These are phyloP conservation scores for Pyrenula aspistea DNA, from an alignment of 495 filamentous ascomycete genomes.

Conservation along the genomic window DNA sequence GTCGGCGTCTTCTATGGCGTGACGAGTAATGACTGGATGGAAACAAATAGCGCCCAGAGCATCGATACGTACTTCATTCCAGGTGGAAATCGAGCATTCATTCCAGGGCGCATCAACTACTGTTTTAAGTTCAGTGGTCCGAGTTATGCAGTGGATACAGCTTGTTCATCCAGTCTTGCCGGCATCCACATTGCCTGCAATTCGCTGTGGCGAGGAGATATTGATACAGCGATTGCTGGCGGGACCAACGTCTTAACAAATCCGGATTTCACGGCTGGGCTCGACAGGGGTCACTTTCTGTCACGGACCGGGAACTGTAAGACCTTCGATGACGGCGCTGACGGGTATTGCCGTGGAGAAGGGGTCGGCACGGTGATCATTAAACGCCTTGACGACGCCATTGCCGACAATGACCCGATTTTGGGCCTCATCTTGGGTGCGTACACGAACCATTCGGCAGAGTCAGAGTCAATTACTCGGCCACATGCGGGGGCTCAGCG, in stretches of 20 bases:
- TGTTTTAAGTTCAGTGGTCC: conserved; percentile 14
- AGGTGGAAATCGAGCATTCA: conserved; percentile 15
- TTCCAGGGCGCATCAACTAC: conserved; percentile 15
- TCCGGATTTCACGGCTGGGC: conserved; percentile 72
- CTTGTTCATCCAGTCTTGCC: conserved; percentile 12
- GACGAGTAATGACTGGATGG: conserved; percentile 20
- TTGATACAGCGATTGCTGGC: conserved; percentile 74
- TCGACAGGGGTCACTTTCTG: conserved; percentile 73
- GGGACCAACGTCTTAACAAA: conserved; percentile 74
- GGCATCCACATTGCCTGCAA: conserved; percentile 79
- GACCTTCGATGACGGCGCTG: conserved; percentile 62
- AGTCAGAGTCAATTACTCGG: conserved; percentile 68
- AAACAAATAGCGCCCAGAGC: conserved; percentile 9
- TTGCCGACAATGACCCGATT: conserved; percentile 63
- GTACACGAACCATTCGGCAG: conserved; percentile 64
- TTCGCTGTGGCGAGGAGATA: conserved; percentile 68
- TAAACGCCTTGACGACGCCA: conserved; percentile 64
- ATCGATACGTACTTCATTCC: conserved; percentile 17
- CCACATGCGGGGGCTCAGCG: conserved; percentile 64
- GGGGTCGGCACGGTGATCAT: conserved; percentile 58
- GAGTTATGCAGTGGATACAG: conserved; percentile 10
- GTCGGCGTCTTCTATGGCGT: conserved; percentile 90
- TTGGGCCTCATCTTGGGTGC: conserved; percentile 54
- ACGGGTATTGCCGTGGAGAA: conserved; percentile 71
- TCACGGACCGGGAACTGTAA: conserved; percentile 66